Conservation (phyloP, 2,329 filamentous ascomycete genomes). For the Apiospora saccharicola region DNA sequence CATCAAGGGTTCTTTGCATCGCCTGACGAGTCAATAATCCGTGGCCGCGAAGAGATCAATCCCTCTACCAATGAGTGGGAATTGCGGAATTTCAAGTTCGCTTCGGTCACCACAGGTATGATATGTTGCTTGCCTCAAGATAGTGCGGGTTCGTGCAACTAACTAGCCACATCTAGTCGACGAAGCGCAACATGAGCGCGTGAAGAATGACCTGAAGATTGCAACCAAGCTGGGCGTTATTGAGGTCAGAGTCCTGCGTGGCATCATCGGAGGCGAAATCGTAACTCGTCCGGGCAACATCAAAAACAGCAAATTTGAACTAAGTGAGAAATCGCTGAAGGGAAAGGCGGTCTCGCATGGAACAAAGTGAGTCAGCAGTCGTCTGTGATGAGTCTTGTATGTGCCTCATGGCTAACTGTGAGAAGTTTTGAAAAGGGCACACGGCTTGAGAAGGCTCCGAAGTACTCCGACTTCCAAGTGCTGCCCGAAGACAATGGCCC, state of each 20-base stretch:
- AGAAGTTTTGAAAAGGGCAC: constrained; percentile 29
- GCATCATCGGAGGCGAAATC: neutral
- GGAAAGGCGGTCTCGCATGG: constrained; percentile 44
- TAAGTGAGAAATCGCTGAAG: constrained; percentile 46
- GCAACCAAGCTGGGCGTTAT: constrained; percentile 40
- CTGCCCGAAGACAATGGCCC: constrained; percentile 34
- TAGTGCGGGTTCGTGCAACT: neutral
- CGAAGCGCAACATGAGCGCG: constrained; percentile 34
- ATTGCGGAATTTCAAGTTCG: constrained; percentile 36
- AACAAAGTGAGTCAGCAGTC: constrained; percentile 36
- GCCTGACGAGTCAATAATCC: constrained; percentile 17
- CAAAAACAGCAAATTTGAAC: constrained; percentile 29
- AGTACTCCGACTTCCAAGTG: neutral
- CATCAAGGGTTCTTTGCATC: neutral
- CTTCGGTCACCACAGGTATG: constrained; percentile 38
- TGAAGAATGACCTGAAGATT: constrained; percentile 36
- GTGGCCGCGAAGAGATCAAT: constrained; percentile 17
- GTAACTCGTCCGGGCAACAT: neutral
- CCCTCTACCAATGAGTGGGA: constrained; percentile 25
- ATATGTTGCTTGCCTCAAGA: neutral
- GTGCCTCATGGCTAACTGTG: neutral
- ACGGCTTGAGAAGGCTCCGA: constrained; percentile 24
- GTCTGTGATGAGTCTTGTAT: neutral
- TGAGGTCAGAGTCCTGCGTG: constrained; percentile 34
- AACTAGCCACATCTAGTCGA: constrained; percentile 32